Base-by-base conservation (phyloP, 2,329 filamentous ascomycete genomes). In the Diplodia corticola region DNA sequence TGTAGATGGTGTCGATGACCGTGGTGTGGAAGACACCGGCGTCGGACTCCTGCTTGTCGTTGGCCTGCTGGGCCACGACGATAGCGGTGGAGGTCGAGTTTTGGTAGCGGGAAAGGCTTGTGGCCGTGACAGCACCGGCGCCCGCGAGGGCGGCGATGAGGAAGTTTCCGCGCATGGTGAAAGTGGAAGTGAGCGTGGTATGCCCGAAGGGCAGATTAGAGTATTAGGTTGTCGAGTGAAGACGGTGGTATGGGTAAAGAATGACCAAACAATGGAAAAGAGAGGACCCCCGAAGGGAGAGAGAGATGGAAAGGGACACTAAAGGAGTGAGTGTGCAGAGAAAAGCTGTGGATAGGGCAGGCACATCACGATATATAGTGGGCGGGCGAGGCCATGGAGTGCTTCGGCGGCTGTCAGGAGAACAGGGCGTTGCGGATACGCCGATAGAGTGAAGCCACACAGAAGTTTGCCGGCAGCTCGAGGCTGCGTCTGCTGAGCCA, bases 11-110 rank as follows among this genome's bases (percentile, higher is more conserved):
- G 20, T 55, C 53, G 53, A 55, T 20, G 20, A 55, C 30, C 12
- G 53, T 55, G 53, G 53, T 55, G 53, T 55, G 53, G 30, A 15
- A 55, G 53, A 55, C 30, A 33, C 53, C 53, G 4, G 20, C 20
- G 33, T 24, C 53, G 13, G 17, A n/a, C 17, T 26, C 17, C 49
- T 53, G 49, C 17, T 50, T 50, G 48, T 50, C 28, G 48, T 50
- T 50, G 48, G 10, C 17, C 40, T 44, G 40, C 40, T 50, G 22
- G 24, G 48, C 48, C 12, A 15, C 12, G 15, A 26, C 22, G 17
- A 55, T 5, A 17, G 30, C 53, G 33, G n/a, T 22, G 53, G 53
- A 12, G 5, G 30, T 55, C 49, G 26, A 53, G n/a, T 55, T 55
- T 24, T 37, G 30, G 20, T 55, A 55, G 53, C 53, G 53, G 22